Percentiles rank a stretch among this genome's conserved stretches.
Conservation (phyloP, 2,329 filamentous ascomycete species). For the Hymenoscyphus fructigenus region DNA sequence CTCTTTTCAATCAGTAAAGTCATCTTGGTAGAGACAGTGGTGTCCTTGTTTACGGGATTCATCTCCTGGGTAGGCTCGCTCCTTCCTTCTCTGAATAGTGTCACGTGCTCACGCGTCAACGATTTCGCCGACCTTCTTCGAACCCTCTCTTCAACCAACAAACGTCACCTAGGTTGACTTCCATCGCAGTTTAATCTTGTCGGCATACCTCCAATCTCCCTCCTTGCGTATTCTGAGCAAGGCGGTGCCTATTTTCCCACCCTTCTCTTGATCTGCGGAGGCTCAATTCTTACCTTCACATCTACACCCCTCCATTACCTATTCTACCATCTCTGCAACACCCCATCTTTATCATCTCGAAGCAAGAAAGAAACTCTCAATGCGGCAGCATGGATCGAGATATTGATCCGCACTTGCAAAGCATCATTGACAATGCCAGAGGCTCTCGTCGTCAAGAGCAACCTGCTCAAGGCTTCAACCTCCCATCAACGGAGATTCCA, state of each 20-base stretch:
- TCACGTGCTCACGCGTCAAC: not conserved
- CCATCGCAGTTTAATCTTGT: not conserved
- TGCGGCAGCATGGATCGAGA: conserved; percentile 19
- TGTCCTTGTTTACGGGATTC: too few relatives aligned
- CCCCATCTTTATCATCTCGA: conserved; percentile 1
- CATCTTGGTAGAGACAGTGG: too few relatives aligned
- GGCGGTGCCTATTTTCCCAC: not conserved
- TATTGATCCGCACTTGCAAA: conserved; percentile 27
- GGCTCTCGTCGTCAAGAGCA: conserved; percentile 12
- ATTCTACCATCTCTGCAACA: not conserved
- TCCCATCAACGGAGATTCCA: conserved; percentile 8
- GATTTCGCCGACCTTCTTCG: not conserved
- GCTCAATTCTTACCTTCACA: not conserved
- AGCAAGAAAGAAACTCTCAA: not conserved
- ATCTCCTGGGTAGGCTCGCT: not conserved
- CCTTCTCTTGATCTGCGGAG: not conserved
- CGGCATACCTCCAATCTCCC: not conserved
- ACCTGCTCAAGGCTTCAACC: conserved; percentile 9
- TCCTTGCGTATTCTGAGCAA: not conserved
- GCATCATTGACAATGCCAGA: conserved; percentile 26
- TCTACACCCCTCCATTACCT: not conserved
- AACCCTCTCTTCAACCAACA: not conserved
- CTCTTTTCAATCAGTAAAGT: too few relatives aligned
- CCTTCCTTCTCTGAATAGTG: not conserved
- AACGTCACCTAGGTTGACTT: not conserved